These are phyloP conservation scores for Aspergillus candidus DNA, from an alignment of 2,329 filamentous ascomycete species.

Conservation along the genomic window DNA sequence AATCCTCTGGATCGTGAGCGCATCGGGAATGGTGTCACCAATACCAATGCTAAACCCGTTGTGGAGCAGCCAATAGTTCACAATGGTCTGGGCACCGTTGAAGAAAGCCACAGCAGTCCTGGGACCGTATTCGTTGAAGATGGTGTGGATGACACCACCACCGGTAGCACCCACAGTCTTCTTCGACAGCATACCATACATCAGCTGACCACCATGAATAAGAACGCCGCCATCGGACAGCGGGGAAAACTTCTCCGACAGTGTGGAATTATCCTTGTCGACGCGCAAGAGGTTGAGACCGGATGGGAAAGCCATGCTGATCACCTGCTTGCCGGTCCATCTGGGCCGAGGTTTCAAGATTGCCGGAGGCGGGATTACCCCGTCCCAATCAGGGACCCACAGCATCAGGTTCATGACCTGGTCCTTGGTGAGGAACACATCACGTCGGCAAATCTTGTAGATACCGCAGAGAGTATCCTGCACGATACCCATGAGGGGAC, in stretches of 20 bases:
- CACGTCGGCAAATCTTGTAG: constrained; percentile 92
- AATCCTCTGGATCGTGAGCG: constrained; percentile 74
- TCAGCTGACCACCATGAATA: constrained; percentile 78
- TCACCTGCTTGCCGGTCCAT: constrained; percentile 98
- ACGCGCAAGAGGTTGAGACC: constrained; percentile 72
- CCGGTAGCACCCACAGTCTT: constrained; percentile 86
- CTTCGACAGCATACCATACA: constrained; percentile 88
- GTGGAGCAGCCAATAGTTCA: constrained; percentile 96
- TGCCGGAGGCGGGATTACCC: constrained; percentile 85
- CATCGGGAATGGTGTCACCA: constrained; percentile 93
- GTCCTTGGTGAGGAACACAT: constrained; percentile 84
- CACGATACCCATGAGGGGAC: constrained; percentile 98
- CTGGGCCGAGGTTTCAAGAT: constrained; percentile 86
- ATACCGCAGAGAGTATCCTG: constrained; percentile 94
- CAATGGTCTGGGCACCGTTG: constrained; percentile 87
- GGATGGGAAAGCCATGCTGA: constrained; percentile 83
- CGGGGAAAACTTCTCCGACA: constrained; percentile 52
- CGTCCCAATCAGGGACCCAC: constrained; percentile 98
- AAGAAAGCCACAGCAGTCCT: constrained; percentile 88
- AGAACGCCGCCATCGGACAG: constrained; percentile 71
- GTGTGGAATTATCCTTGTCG: constrained; percentile 54
- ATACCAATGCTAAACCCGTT: constrained; percentile 97
- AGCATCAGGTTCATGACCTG: constrained; percentile 95
- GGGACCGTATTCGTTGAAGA: constrained; percentile 89
- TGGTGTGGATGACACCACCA: constrained; percentile 89